These are phyloP conservation scores for Corchorus olitorius DNA, from an alignment of 345 rosid genomes.

Conservation along the genomic window DNA sequence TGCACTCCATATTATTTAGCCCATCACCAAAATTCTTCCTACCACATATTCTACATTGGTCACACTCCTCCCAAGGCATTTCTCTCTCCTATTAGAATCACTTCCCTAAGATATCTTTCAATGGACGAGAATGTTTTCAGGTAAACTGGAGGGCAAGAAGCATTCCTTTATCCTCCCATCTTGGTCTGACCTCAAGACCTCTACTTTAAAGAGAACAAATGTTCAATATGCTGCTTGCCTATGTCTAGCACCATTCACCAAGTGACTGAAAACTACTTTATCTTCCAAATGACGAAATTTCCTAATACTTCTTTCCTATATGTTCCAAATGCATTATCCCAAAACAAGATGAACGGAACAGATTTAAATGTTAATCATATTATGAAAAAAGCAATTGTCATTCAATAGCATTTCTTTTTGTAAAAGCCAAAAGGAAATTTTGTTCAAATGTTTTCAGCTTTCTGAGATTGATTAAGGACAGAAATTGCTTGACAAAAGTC, in stretches of 20 bases:
- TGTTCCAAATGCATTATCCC: not conserved
- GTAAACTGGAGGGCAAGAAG: not conserved
- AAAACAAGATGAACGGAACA: not conserved
- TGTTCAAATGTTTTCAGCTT: not conserved
- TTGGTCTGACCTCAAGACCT: not conserved
- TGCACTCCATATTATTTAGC: not conserved
- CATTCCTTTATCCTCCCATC: not conserved
- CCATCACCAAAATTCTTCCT: not conserved
- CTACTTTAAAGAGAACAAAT: not conserved
- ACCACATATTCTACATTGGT: not conserved
- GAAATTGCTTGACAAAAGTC: not conserved
- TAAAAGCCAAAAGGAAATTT: not conserved
- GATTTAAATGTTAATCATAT: not conserved
- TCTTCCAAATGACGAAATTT: not conserved
- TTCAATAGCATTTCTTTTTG: not conserved
- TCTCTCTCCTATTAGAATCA: not conserved
- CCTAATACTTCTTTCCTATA: not conserved
- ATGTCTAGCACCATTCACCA: not conserved
- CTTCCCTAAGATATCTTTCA: not conserved
- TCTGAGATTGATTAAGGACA: not conserved
- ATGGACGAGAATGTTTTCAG: too few relatives aligned
- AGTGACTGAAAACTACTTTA: not conserved
- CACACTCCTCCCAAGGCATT: not conserved
- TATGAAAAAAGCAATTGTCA: not conserved
- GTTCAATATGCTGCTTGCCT: not conserved